These are phyloP conservation scores for Elongisporangium prolatum DNA, from an alignment of 352 stramenopile species.

Conservation along the genomic window DNA sequence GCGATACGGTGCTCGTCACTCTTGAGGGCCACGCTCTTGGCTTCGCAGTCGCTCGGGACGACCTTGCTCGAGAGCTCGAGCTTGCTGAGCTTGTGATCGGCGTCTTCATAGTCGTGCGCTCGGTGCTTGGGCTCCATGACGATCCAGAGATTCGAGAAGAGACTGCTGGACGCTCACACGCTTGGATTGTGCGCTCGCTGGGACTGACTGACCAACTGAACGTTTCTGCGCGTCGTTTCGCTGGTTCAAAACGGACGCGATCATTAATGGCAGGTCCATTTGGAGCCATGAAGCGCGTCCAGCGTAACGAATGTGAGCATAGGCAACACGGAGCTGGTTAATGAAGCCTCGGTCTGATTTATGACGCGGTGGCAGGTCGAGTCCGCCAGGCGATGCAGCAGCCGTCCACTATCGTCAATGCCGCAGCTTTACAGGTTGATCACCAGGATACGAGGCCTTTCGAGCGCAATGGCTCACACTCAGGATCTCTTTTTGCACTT, in stretches of 20 bases:
- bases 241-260: background rate
- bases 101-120: constrained; percentile 43
- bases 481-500: background rate
- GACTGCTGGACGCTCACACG: constrained; percentile 2
- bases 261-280: background rate
- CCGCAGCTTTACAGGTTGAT: constrained; percentile 56
- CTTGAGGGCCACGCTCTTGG: constrained; percentile 38
- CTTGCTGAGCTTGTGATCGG: constrained; percentile 62
- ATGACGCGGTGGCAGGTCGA: constrained; percentile 4
- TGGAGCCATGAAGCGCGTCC: background rate
- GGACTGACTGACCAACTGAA: background rate
- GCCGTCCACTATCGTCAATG: constrained; percentile 61
- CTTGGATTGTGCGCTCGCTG: constrained; percentile 1
- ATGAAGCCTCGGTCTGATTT: background rate
- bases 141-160: constrained; percentile 1
- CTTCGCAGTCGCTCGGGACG: constrained; percentile 31
- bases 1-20: constrained; percentile 42
- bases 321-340: background rate
- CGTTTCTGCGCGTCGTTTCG: background rate
- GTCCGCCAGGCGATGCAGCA: constrained; percentile 19
- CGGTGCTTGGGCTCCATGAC: constrained; percentile 65
- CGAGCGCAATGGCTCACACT: background rate
- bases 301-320: background rate
- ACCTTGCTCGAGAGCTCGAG: constrained; percentile 53
- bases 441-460: background rate